Conservation (phyloP, 2,329 filamentous ascomycete genomes). For the Dothidotthia symphoricarpi region DNA sequence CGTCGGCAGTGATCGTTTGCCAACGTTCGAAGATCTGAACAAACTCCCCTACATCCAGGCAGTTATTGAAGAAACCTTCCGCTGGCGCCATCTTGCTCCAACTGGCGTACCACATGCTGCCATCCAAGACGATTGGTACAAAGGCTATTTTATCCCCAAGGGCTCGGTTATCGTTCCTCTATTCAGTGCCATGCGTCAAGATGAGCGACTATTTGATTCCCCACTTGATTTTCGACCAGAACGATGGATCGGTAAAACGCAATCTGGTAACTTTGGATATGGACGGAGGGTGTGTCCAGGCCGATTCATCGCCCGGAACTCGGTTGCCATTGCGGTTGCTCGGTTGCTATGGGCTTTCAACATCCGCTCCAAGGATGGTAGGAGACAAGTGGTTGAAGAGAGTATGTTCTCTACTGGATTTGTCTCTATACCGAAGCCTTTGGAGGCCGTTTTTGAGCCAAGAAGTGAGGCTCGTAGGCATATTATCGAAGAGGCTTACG, state of each 20-base stretch:
- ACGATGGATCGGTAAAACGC: conserved; percentile 27
- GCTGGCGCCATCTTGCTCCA: conserved; percentile 40
- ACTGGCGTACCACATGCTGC: conserved; percentile 47
- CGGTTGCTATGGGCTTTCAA: conserved; percentile 55
- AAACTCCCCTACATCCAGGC: conserved; percentile 30
- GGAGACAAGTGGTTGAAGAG: conserved; percentile 17
- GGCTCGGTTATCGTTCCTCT: conserved; percentile 37
- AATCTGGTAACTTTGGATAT: conserved; percentile 46
- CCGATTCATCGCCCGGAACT: conserved; percentile 31
- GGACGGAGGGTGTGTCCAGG: conserved; percentile 50
- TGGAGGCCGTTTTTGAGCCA: conserved; percentile 27
- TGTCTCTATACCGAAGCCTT: conserved; percentile 21
- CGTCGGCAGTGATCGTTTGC: conserved; percentile 17
- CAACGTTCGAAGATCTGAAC: conserved; percentile 20
- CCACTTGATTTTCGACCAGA: conserved; percentile 39
- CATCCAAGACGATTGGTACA: conserved; percentile 48
- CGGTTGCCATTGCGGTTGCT: conserved; percentile 50
- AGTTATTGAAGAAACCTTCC: conserved; percentile 30
- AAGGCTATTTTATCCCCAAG: conserved; percentile 50
- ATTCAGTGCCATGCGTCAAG: conserved; percentile 36
- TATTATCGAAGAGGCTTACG: conserved; percentile 22
- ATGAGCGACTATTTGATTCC: conserved; percentile 27
- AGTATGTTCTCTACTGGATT: conserved; percentile 21
- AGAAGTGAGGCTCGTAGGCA: conserved; percentile 16
- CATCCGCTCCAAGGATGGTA: conserved; percentile 23